Evolutionary conservation across 805 yeast genomes (phyloP), one percentile per base, ranked within the genome.

Genomic region (Ogataea glucozyma): DNA sequence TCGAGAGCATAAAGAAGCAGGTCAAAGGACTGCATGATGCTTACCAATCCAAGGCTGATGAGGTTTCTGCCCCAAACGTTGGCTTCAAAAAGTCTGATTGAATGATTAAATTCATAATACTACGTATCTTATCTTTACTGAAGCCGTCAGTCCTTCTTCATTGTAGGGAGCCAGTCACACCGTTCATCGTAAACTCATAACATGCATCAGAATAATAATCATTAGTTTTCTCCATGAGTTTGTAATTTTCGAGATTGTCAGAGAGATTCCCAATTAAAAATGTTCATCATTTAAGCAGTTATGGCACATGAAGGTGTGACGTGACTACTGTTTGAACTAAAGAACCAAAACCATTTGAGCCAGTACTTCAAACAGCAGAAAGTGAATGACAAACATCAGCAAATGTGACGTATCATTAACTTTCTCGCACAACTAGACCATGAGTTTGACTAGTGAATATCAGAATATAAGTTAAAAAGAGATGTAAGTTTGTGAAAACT

Each of bases 1-100:
- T 40, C 29, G 64, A 57, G 4, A 57, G 67, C 4, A 58, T 75
- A 54, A 71, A 67, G 50, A 72, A 70, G 46, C 79, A 75, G 55
- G 56, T 73, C 39, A 50, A 57, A 14, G 72, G 74, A 3, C 58
- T 70, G 35, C 74, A 68, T 53, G 53, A 46, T 9, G 69, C 72
- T 8, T 74, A 72, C 51, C 68, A 72, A 36, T 49, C 52, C 12
- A 70, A 72, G 58, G 66, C 61, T 9, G 58, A 57, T 34, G 46
- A 41, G 19, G 23, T 20, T 4, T 35, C 21, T 6, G 12, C 24
- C 1, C 30, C 24, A 6, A 14, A 11, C 2, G 10, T 32, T 8
- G 30, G 34, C 26, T 4, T 23, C 16, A 46, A 42, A 26, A 46
- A 41, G 20, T 34, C 40, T 14, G 49, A 41, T 16, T 42, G 24